Base-by-base conservation (phyloP, 306 rosid species). In the Lithocarpus polystachyus region DNA sequence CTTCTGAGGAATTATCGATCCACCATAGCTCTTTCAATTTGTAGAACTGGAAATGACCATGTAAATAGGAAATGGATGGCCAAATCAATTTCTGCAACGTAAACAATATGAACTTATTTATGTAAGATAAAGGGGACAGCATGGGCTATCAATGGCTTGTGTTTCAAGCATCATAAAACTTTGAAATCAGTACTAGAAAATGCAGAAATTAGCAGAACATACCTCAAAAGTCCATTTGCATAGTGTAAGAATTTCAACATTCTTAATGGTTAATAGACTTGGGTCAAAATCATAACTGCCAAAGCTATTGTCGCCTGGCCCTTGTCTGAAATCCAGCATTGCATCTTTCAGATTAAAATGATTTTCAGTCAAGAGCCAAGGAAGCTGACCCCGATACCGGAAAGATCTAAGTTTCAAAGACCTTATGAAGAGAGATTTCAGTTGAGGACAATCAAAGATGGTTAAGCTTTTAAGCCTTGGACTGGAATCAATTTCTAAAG, bases 161-260 rank as follows among this genome's bases (percentile, higher is more conserved):
- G 18, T 23, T 3, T 55, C 48, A 23, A 55, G 23, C 53, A 69
- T 52, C 6, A 75, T 35, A 69, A 17, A 43, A 33, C 24, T 56
- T 48, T 10, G 35, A n/a, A 5, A 15, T 43, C 29, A 15, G 22
- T 15, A 43, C 8, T 54, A 80, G 10, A 72, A 14, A 51, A 78
- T 15, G 22, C 24, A 67, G 24, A 19, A 40, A 9, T 4, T 43
- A 40, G 13, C 45, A 72, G 51, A 68, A 57, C 80, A 76, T 81
- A 93, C 98, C 98, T 89, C 85, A 56, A 86, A 89, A 81, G 86
- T 91, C 98, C 97, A 93, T 79, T 77, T 79, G 72, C 98, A 82
- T 0, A 91, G 81, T 15, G 92, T 87, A 56, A 93, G 93, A 73
- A 79, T 80, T 80, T 79, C 75, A 72, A 90, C 78, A 68, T 93